phyloP scores from a whole-genome alignment of 768 basidiomycete species.

The Trametes elegans region DNA sequence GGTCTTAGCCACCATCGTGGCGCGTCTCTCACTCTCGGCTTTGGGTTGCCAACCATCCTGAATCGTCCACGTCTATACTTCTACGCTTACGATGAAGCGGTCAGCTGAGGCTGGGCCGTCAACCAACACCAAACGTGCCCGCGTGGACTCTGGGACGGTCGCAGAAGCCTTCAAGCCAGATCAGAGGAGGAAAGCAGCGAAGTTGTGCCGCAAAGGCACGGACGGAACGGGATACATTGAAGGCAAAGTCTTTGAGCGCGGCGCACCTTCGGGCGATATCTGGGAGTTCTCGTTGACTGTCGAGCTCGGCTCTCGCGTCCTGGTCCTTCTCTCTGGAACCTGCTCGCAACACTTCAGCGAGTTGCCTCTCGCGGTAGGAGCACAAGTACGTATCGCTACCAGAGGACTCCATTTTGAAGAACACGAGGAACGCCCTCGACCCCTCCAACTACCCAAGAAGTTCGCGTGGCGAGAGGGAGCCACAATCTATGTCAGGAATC shows the following conservation, averaged over 20 bases:
- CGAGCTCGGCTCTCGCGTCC: slow-evolving; percentile 31
- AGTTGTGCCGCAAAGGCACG: slow-evolving; percentile 31
- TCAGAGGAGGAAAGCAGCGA: slow-evolving; percentile 16
- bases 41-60: neutral
- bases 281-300: slow-evolving; percentile 24
- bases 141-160: neutral
- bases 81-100: neutral
- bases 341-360: slow-evolving; percentile 31
- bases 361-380: slow-evolving; percentile 40
- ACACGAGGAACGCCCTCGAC: slow-evolving; percentile 9
- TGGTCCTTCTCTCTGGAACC: slow-evolving; percentile 37
- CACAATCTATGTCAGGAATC: neutral
- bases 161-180: slow-evolving; percentile 2
- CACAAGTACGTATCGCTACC: slow-evolving; percentile 47
- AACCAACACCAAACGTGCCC: neutral
- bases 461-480: slow-evolving; percentile 5
- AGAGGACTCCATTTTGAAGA: slow-evolving; percentile 40
- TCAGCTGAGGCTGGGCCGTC: neutral
- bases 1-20: neutral
- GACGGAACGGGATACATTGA: slow-evolving; percentile 40
- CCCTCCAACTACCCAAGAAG: slow-evolving; percentile 21
- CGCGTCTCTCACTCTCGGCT: neutral
- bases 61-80: neutral
- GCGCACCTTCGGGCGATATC: neutral
- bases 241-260: slow-evolving; percentile 32